A percentile compares a stretch with the other conserved stretches of the same genome.
These are phyloP conservation scores for Fusarium oxysporum DNA, from an alignment of 2,329 filamentous ascomycete genomes.

Conservation along the genomic window DNA sequence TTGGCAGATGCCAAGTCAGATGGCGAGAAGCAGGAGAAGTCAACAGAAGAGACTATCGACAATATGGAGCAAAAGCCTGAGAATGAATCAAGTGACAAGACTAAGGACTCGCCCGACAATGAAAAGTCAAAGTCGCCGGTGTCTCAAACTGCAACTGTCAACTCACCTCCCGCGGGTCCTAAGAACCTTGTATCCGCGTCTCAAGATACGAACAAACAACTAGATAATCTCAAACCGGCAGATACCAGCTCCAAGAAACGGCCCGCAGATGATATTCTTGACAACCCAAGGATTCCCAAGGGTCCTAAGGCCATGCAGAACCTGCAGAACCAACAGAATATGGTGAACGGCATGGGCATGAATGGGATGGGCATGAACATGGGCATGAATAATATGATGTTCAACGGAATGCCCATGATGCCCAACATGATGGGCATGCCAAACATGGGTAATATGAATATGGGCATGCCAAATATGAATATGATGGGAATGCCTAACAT, in stretches of 20 bases:
- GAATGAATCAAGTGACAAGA: conserved; percentile 28
- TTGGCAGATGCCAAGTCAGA: conserved; percentile 36
- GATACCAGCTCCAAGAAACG: conserved; percentile 76
- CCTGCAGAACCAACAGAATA: conserved; percentile 63
- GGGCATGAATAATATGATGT: conserved; percentile 56
- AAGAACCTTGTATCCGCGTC: conserved; percentile 41
- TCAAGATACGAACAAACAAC: conserved; percentile 54
- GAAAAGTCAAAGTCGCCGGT: conserved; percentile 53
- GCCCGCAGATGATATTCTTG: conserved; percentile 77
- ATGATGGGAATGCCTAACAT: conserved; percentile 50
- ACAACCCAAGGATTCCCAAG: conserved; percentile 74
- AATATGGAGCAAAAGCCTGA: conserved; percentile 54
- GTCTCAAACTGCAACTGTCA: conserved; percentile 37
- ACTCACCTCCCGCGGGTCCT: conserved; percentile 48
- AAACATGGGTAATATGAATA: conserved; percentile 53
- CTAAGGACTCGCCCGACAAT: conserved; percentile 38
- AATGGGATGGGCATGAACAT: conserved; percentile 61
- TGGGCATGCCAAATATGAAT: conserved; percentile 50
- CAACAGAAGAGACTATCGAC: conserved; percentile 52
- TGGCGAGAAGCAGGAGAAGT: conserved; percentile 38
- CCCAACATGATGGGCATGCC: conserved; percentile 56
- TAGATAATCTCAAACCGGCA: conserved; percentile 47
- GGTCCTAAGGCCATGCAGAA: conserved; percentile 74
- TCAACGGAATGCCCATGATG: conserved; percentile 57
- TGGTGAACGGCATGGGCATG: conserved; percentile 62